These are phyloP conservation scores for Wilcoxina mikolae DNA, from an alignment of 495 filamentous ascomycete species.

Conservation along the genomic window DNA sequence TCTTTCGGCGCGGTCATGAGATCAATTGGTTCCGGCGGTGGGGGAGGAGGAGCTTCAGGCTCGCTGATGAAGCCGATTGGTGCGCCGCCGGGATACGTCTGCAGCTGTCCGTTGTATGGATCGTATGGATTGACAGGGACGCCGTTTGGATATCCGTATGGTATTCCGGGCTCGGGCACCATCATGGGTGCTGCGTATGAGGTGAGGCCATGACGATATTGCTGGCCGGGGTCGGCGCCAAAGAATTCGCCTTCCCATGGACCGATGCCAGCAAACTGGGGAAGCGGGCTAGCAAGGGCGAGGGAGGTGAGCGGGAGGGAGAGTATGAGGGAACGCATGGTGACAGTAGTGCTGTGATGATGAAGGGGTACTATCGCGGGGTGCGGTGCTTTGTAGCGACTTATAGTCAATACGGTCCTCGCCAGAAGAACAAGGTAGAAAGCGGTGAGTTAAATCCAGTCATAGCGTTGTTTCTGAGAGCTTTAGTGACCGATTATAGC, in stretches of 20 bases:
- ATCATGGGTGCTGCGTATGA: not conserved
- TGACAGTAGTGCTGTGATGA: not conserved
- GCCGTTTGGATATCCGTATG: not conserved
- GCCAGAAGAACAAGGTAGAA: no score
- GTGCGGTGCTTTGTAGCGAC: not conserved
- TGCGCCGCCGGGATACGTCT: constrained; percentile 1
- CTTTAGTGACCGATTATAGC: no score
- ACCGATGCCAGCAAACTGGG: constrained; percentile 7
- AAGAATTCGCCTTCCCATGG: constrained; percentile 20
- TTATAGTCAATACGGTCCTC: no score
- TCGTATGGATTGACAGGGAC: not conserved
- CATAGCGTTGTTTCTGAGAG: no score
- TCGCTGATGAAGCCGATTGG: constrained; percentile 2
- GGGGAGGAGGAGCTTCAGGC: constrained; percentile 1
- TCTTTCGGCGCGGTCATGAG: constrained; percentile 8
- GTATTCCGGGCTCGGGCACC: not conserved
- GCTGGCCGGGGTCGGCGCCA: constrained; percentile 6
- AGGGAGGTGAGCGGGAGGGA: constrained; percentile 1
- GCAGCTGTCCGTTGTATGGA: not conserved
- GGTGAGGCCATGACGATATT: not conserved
- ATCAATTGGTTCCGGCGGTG: constrained; percentile 5
- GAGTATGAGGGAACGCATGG: constrained; percentile 1
- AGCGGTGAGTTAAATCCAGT: no score
- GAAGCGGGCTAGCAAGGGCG: constrained; percentile 8
- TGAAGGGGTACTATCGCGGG: not conserved